Evolutionary conservation across 805 yeast species (phyloP).

Genomic region (Candida pseudoglaebosa): DNA sequence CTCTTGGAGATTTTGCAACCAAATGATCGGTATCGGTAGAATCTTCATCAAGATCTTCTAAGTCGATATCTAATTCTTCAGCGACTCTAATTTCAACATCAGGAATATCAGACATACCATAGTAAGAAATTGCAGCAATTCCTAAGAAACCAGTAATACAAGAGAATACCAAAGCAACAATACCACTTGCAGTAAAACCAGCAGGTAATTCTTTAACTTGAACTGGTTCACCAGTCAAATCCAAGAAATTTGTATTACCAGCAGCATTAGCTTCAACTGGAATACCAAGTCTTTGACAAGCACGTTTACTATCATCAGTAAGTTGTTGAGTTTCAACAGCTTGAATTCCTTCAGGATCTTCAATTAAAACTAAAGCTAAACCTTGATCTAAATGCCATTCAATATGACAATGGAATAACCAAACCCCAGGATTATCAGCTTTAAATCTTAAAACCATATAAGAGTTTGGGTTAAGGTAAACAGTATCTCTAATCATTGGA

Average conservation of each 20-base stretch:
- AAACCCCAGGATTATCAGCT: conserved; percentile 88
- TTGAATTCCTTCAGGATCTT: conserved; percentile 59
- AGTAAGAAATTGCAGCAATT: conserved; percentile 66
- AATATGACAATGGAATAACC: conserved; percentile 92
- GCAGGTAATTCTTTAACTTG: conserved; percentile 67
- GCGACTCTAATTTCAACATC: conserved; percentile 62
- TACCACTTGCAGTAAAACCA: conserved; percentile 94
- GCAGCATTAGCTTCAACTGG: conserved; percentile 82
- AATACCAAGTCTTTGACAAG: conserved; percentile 58
- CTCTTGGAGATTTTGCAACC: conserved; percentile 1
- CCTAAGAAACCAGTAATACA: conserved; percentile 84
- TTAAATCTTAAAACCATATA: conserved; percentile 65
- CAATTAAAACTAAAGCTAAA: conserved; percentile 65
- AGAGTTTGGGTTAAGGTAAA: conserved; percentile 63
- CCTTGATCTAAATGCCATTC: conserved; percentile 87
- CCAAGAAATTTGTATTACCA: conserved; percentile 62
- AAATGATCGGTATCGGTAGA: conserved; percentile 6
- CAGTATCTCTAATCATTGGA: conserved; percentile 71
- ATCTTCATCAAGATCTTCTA: conserved; percentile 26
- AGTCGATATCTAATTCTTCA: conserved; percentile 49
- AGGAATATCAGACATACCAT: conserved; percentile 83
- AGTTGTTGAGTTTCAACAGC: conserved; percentile 44
- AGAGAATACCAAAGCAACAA: conserved; percentile 90
- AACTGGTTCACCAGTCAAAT: conserved; percentile 70
- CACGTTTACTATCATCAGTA: conserved; percentile 54